Percentiles rank a stretch among this genome's conserved stretches.
Conservation (phyloP, 129 eudicot genomes). For the Lonicera japonica region DNA sequence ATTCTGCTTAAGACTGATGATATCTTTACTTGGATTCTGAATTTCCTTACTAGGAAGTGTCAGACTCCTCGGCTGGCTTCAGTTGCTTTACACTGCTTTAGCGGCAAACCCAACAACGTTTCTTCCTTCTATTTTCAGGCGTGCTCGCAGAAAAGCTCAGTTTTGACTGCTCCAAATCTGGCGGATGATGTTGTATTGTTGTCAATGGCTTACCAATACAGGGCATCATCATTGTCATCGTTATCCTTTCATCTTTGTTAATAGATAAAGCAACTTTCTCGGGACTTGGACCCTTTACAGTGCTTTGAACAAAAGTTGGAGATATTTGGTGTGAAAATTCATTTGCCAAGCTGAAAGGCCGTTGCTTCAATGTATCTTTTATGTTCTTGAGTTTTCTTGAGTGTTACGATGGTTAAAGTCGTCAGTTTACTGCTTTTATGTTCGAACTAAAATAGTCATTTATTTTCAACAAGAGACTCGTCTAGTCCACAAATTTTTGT, state of each 20-base stretch:
- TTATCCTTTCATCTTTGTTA: background rate
- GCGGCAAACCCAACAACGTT: constrained; percentile 34
- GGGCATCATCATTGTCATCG: background rate
- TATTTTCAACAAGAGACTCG: too few species aligned
- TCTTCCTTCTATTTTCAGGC: constrained; percentile 20
- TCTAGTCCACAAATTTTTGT: too few species aligned
- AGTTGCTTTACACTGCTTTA: constrained; percentile 26
- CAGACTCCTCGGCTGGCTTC: constrained; percentile 18
- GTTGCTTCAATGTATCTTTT: constrained; percentile 8
- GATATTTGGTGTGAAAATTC: background rate
- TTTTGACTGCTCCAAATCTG: constrained; percentile 7
- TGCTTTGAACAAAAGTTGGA: constrained; percentile 6
- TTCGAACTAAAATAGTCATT: too few species aligned
- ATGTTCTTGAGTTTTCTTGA: background rate
- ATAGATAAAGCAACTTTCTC: constrained; percentile 10
- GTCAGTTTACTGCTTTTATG: too few species aligned
- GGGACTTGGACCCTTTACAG: constrained; percentile 9
- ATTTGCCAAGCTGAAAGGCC: constrained; percentile 5
- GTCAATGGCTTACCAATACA: constrained; percentile 6
- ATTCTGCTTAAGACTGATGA: background rate
- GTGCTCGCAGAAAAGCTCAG: constrained; percentile 15
- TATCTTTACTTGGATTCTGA: constrained; percentile 2
- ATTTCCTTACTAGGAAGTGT: constrained; percentile 9
- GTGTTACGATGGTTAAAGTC: too few species aligned
- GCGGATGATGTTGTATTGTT: too few species aligned